Evolutionary conservation across 2,329 filamentous ascomycete genomes (phyloP).

Genomic region (Trichoderma aggressivum): DNA sequence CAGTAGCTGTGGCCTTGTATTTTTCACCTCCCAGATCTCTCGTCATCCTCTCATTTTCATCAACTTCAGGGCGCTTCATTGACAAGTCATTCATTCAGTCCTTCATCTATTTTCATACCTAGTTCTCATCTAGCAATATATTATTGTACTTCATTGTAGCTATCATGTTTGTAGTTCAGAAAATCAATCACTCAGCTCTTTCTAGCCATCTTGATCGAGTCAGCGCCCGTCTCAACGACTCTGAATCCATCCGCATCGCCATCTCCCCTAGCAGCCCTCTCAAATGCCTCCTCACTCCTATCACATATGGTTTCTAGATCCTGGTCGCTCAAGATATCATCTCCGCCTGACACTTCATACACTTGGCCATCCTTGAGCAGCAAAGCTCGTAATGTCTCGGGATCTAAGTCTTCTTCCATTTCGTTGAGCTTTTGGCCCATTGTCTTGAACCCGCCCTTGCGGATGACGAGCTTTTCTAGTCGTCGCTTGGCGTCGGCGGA

Average conservation of each 20-base stretch:
- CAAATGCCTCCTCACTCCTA: slow-evolving; percentile 61
- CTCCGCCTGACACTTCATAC: slow-evolving; percentile 56
- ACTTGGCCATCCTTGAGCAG: slow-evolving; percentile 70
- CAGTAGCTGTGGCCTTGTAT: background rate
- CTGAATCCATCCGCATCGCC: slow-evolving; percentile 69
- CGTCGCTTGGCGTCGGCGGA: slow-evolving; percentile 89
- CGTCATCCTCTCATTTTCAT: background rate
- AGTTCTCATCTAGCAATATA: background rate
- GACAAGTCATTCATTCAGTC: background rate
- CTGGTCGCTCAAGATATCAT: slow-evolving; percentile 66
- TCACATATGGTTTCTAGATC: slow-evolving; percentile 80
- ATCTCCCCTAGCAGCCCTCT: slow-evolving; percentile 71
- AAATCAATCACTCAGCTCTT: slow-evolving; percentile 19
- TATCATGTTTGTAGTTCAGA: background rate
- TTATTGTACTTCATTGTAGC: background rate
- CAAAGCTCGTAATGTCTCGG: slow-evolving; percentile 59
- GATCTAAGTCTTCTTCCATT: slow-evolving; percentile 53
- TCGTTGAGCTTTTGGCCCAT: slow-evolving; percentile 60
- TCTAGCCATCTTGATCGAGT: slow-evolving; percentile 46
- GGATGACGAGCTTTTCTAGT: slow-evolving; percentile 91
- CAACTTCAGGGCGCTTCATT: background rate
- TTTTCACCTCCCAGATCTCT: background rate
- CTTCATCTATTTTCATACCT: background rate
- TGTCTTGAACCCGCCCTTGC: slow-evolving; percentile 79
- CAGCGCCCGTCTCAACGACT: slow-evolving; percentile 71